Base-by-base conservation (phyloP, 1,284 basidiomycete species). In the Trametes hirsuta region DNA sequence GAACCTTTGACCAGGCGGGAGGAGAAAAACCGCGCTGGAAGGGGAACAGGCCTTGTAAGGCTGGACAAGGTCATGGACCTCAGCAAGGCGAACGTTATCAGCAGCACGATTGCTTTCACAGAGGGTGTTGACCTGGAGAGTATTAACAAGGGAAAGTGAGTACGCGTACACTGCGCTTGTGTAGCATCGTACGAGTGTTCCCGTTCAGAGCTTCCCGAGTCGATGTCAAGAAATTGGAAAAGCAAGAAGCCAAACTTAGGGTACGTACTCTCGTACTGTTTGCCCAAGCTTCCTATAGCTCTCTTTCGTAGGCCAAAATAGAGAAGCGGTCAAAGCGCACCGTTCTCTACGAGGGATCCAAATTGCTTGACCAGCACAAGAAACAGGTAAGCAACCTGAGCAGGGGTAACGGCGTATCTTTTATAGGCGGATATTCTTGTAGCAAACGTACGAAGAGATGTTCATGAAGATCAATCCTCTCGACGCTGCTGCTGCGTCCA, bases 381-480 rank as follows among this genome's bases (percentile, higher is more conserved):
- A 95, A 95, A 78, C 94, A 95, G 80, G 90, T 88, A 63, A 65
- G 78, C 65, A 2, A 11, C 6, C 1, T 12, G 3, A 11, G 10
- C 11, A 24, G n/a, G 14, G 10, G 5, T 34, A 24, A 10, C 36
- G 22, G 8, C 24, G 49, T 5, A 36, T 15, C 14, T 25, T 40
- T 40, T 0, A 21, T 45, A 10, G 48, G 50, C 22, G 18, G 39
- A n/a, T 24, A 3, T 8, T n/a, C 12, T 5, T 66, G 37, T 69
- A 97, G 87, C 93, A 97, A 88, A 88, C 89, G 25, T 98, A 98
- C 79, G 96, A 98, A 74, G 97, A 98, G 74, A 90, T 98, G 88
- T 99, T 97, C 79, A 93, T 99, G 91, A 94, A 97, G 87, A 95
- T 99, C 79, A 99, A 99, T 77, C 95, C 97, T 49, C 77, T 99